Base-by-base conservation (phyloP, 768 basidiomycete species). In the Leccinum disarticulatum region DNA sequence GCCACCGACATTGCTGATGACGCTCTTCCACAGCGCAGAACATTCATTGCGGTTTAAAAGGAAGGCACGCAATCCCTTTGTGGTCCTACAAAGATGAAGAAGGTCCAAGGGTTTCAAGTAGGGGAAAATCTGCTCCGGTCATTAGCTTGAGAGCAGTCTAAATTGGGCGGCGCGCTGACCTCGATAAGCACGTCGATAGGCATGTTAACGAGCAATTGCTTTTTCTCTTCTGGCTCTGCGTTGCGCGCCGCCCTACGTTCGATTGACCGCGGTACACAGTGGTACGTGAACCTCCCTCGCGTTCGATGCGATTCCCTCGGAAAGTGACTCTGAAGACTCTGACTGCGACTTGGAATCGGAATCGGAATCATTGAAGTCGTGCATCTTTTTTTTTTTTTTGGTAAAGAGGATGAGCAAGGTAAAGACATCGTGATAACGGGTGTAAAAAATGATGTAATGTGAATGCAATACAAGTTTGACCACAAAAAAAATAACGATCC, bases 21-120 rank as follows among this genome's bases (percentile, higher is more conserved):
- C 66, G 11, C 48, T 52, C 35, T 67, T 64, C 76, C 77, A 77
- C 49, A 73, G 46, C 0, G 58, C 52, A 17, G 54, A 56, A 2
- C 66, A 61, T 25, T 49, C 58, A 5, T 56, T 35, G 36, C 61
- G 69, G 31, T 62, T 62, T 33, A 73, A 61, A 2, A 77, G 60
- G 15, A 74, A 64, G 7, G 31, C 35, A 17, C 74, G 68, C n/a
- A 77, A 66, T 6, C 58, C 65, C 33, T 76, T 75, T 9, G 66
- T 69, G 19, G 67, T 67, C 35, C 74, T 66, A 15, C 70, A 46
- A 3, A 77, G 67, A 28, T 71, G 59, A 25, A 77, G 68, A 6
- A 77, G 58, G 54, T 77, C 72, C 5, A 70, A 33, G 1, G 76
- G 74, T 10, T 71, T 66, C 15, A 76, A n/a, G n/a, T n/a, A n/a